Evolutionary conservation across 2,329 filamentous ascomycete genomes (phyloP), one percentile per base, ranked within the genome.

Genomic region (Ophiostoma quercus): DNA sequence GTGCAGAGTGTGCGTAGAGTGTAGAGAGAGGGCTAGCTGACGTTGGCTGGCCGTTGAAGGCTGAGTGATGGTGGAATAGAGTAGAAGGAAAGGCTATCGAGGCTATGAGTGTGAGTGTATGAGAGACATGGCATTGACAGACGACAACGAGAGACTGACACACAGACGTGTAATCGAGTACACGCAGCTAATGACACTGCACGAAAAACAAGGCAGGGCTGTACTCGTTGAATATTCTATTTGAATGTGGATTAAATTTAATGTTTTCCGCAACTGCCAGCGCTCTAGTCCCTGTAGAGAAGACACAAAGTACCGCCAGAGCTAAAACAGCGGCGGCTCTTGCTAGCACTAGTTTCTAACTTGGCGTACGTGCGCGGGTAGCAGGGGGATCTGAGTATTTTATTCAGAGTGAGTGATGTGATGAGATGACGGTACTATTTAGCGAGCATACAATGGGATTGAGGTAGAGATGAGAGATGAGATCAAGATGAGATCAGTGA

Each of bases 131-230:
- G 57, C 14, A 32, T 62, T 25, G 51, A 25, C 51, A 57, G 57
- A 32, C 11, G 22, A 57, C 8, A 57, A 11, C 22, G 1, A 16
- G 9, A 54, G 47, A 22, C 37, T 39, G 37, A 39, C 34, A 41
- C 12, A 41, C 39, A 41, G 39, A 41, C 37, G 37, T 54, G 51
- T 54, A 57, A 22, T 54, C 7, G 16, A 11, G n/a, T 57, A 12
- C 51, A 57, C 51, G 54, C 22, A 9, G 11, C 57, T 62, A 62
- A 62, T 62, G 57, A 62, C 57, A 62, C 57, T 62, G 57, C 25
- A 62, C 57, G 57, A 32, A 29, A 62, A 32, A 62, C 57, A 62
- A 32, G 57, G 57, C 57, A 62, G 57, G 54, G 51, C 51, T 57
- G 51, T 57, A 25, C 51, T 22, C 47, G 25, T 9, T 57, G 9